Conservation (phyloP, 208 protist genomes). For the Herpetomonas samuelpessoai region DNA sequence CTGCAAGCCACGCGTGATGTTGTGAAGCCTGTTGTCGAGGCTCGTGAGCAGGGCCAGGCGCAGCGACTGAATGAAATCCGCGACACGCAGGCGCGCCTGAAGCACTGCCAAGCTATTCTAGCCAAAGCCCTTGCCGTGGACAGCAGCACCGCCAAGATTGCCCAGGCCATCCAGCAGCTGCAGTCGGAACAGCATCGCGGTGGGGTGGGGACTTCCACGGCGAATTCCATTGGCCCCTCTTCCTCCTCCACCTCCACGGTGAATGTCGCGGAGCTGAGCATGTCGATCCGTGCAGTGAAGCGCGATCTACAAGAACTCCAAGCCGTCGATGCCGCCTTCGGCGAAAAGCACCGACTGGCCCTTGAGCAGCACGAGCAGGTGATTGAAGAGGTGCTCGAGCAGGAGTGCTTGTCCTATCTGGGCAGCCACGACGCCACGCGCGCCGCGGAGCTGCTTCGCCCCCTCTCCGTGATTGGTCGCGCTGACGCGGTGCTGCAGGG, state of each 20-base stretch:
- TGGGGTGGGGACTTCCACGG: not conserved
- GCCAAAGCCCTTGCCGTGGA: constrained; percentile 43
- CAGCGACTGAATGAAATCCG: constrained; percentile 36
- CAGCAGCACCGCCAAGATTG: constrained; percentile 39
- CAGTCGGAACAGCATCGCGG: constrained; percentile 4
- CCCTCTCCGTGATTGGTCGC: constrained; percentile 64
- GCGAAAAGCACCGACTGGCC: constrained; percentile 43
- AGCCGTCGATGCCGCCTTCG: constrained; percentile 51
- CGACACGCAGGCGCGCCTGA: constrained; percentile 44
- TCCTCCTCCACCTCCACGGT: not conserved
- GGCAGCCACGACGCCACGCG: constrained; percentile 33
- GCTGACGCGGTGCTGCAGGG: constrained; percentile 50
- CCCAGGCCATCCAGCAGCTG: constrained; percentile 37
- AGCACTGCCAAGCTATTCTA: constrained; percentile 41
- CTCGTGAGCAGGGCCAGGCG: constrained; percentile 8
- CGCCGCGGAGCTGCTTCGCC: constrained; percentile 42
- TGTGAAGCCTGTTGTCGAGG: constrained; percentile 23
- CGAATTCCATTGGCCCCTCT: not conserved
- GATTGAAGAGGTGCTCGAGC: constrained; percentile 55
- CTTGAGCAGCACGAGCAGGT: constrained; percentile 56
- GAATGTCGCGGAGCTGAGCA: constrained; percentile 19
- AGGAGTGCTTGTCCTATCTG: constrained; percentile 51
- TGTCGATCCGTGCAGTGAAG: constrained; percentile 28
- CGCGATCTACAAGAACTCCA: constrained; percentile 46
- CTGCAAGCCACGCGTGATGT: constrained; percentile 38